These are phyloP conservation scores for Deuterostichococcus epilithicus DNA, from an alignment of 139 green algal species.

Conservation along the genomic window DNA sequence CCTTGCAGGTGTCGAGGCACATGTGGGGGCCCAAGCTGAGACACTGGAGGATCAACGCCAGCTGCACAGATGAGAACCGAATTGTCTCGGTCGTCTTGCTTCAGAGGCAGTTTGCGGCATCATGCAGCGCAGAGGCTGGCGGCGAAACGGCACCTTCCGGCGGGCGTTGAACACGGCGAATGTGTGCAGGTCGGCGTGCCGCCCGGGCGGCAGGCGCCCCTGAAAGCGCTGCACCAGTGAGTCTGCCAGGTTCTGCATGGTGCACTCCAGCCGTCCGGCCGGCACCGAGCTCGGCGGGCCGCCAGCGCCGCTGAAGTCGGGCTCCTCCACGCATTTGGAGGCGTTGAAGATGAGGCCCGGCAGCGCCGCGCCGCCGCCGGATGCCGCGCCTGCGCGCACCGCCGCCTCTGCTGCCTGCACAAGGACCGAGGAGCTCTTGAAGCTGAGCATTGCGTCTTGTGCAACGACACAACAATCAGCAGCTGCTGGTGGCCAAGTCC, in stretches of 20 bases:
- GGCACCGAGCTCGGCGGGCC: conserved; percentile 31
- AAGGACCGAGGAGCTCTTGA: too few species aligned
- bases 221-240: conserved; percentile 52
- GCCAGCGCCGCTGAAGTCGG: conserved; percentile 37
- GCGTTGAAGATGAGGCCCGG: conserved; percentile 96
- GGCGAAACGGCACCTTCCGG: conserved; percentile 53
- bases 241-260: conserved; percentile 95
- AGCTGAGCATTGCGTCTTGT: too few species aligned
- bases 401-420: conserved; percentile 40
- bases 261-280: conserved; percentile 94
- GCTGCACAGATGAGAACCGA: too few species aligned
- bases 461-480: not conserved
- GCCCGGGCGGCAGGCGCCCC: conserved; percentile 17
- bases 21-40: too few species aligned
- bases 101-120: too few species aligned
- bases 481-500: too few species aligned
- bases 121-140: too few species aligned
- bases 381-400: conserved; percentile 39
- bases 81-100: too few species aligned
- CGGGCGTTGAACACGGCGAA: conserved; percentile 93
- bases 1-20: not conserved
- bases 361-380: conserved; percentile 58
- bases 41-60: too few species aligned
- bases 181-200: conserved; percentile 64
- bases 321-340: conserved; percentile 73